Evolutionary conservation across 2,329 filamentous ascomycete genomes (phyloP).

Genomic region (Phoma sp.): DNA sequence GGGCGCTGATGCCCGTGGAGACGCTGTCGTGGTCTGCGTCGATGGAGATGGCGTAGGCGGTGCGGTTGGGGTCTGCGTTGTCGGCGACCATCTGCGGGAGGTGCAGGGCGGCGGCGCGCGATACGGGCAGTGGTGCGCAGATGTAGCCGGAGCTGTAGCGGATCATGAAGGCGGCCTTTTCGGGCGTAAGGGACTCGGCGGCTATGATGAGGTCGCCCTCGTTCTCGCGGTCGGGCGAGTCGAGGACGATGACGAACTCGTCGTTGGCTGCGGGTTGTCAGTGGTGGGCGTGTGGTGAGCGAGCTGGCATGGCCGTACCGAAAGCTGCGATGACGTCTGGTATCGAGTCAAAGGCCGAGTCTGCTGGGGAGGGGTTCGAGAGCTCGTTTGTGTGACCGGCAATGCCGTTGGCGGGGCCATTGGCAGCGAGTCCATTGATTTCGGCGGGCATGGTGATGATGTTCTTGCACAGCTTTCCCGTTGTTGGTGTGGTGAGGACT

Average conservation of each 20-base stretch:
- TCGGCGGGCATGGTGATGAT: conserved; percentile 27
- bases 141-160: conserved; percentile 88
- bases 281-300: background rate
- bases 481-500: background rate
- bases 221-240: conserved; percentile 91
- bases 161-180: conserved; percentile 96
- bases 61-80: conserved; percentile 80
- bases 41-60: conserved; percentile 90
- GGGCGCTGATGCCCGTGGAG: conserved; percentile 88
- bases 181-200: conserved; percentile 79
- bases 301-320: conserved; percentile 33
- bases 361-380: conserved; percentile 36
- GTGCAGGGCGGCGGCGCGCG: conserved; percentile 71
- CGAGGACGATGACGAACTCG: conserved; percentile 95
- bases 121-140: conserved; percentile 80
- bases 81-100: conserved; percentile 90
- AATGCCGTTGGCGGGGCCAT: conserved; percentile 23
- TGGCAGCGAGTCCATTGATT: conserved; percentile 25
- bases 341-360: conserved; percentile 55
- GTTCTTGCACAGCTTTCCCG: background rate
- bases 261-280: conserved; percentile 55
- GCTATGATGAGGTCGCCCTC: conserved; percentile 98
- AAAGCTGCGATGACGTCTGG: conserved; percentile 55
- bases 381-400: conserved; percentile 20
- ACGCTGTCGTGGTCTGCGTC: conserved; percentile 71